phyloP scores from a whole-genome alignment of 139 green algal species.

The Nannochloris sp. region DNA sequence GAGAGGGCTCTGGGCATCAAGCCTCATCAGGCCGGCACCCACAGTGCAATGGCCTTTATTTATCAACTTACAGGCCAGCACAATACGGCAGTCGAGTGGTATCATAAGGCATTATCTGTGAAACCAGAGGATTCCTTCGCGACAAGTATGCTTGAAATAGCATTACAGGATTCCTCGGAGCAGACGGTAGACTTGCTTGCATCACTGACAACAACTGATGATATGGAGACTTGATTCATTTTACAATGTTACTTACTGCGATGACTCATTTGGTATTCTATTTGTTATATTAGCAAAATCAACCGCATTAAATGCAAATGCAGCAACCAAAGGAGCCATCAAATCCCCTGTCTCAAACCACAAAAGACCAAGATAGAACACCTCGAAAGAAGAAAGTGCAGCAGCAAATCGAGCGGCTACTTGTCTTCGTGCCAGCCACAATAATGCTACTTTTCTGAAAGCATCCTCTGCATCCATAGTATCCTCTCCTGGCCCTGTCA shows the following conservation, averaged over 20 bases:
- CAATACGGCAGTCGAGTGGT: conserved; percentile 65
- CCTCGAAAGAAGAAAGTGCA: conserved; percentile 6
- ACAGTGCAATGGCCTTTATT: conserved; percentile 65
- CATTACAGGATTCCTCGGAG: conserved; percentile 40
- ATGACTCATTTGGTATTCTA: not conserved
- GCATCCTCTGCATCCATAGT: conserved; percentile 6
- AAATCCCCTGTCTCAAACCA: conserved; percentile 26
- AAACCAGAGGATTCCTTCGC: conserved; percentile 68
- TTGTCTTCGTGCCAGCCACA: conserved; percentile 17
- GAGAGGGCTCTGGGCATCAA: conserved; percentile 3
- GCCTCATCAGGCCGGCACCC: conserved; percentile 42
- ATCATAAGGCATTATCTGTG: conserved; percentile 76
- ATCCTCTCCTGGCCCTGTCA: not conserved
- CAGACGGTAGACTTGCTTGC: too few species aligned
- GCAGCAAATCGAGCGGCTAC: conserved; percentile 17
- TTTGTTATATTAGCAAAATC: not conserved
- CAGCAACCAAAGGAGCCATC: conserved; percentile 20
- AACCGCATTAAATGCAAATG: conserved; percentile 2
- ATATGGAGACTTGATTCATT: too few species aligned
- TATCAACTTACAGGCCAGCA: conserved; percentile 62
- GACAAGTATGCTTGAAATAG: conserved; percentile 64
- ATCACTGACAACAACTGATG: too few species aligned
- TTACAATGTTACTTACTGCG: too few species aligned
- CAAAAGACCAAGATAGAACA: conserved; percentile 17
- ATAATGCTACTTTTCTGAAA: conserved; percentile 17